Percentiles rank a stretch among this genome's conserved stretches.
Evolutionary conservation across 2,329 filamentous ascomycete species (phyloP).

Genomic region (Aureobasidium uvarum): DNA sequence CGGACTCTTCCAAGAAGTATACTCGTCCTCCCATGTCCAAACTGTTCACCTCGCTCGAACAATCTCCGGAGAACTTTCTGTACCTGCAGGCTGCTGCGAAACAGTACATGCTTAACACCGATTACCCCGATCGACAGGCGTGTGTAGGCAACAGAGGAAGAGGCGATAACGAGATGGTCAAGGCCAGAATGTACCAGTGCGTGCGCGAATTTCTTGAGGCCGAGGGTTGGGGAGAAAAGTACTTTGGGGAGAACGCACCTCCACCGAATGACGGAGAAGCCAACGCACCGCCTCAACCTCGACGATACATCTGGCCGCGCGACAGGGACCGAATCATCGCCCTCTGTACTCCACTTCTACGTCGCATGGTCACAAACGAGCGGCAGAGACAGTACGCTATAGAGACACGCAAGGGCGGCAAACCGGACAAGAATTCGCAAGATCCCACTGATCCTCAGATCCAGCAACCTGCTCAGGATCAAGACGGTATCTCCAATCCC

Average conservation of each 20-base stretch:
- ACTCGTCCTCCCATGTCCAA: conserved; percentile 59
- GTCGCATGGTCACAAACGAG: conserved; percentile 61
- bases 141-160: conserved; percentile 54
- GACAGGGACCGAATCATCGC: conserved; percentile 57
- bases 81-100: conserved; percentile 57
- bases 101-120: conserved; percentile 56
- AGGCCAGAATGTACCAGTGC: conserved; percentile 56
- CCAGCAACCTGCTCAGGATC: not conserved
- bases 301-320: conserved; percentile 53
- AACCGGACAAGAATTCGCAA: conserved; percentile 15
- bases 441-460: conserved; percentile 8
- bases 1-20: conserved; percentile 52
- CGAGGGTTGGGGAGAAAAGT: conserved; percentile 41
- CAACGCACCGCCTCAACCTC: conserved; percentile 25
- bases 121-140: conserved; percentile 55
- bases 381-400: conserved; percentile 58
- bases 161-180: conserved; percentile 55
- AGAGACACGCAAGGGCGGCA: conserved; percentile 50
- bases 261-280: conserved; percentile 30
- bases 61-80: conserved; percentile 57
- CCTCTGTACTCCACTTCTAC: conserved; percentile 56
- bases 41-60: conserved; percentile 55
- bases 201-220: conserved; percentile 54
- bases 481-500: not conserved
- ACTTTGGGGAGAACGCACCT: conserved; percentile 45